Conservation (phyloP, 1,284 basidiomycete species). For the Lignosus rhinocerotis region DNA sequence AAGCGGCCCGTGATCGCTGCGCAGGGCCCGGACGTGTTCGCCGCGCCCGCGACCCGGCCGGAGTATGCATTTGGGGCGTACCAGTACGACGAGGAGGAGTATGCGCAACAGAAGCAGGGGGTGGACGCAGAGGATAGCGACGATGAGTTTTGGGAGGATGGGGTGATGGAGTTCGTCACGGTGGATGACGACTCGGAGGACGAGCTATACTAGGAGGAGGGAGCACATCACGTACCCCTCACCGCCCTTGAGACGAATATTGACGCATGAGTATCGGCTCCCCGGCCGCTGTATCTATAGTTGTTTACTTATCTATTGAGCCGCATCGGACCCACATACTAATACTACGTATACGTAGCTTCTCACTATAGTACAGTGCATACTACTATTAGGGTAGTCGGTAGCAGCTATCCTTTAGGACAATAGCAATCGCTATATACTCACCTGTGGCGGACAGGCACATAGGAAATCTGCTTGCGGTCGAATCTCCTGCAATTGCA, state of each 20-base stretch:
- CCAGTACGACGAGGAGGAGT: not conserved
- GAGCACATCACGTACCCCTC: not conserved
- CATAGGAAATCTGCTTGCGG: too few species aligned
- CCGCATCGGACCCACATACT: too few species aligned
- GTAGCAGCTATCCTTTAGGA: too few species aligned
- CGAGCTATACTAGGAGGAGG: not conserved
- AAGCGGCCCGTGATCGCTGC: conserved; percentile 1
- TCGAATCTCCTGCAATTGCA: too few species aligned
- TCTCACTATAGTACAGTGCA: too few species aligned
- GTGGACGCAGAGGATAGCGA: not conserved
- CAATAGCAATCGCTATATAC: too few species aligned
- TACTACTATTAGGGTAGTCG: too few species aligned
- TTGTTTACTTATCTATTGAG: too few species aligned
- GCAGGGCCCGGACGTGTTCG: not conserved
- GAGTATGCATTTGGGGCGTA: not conserved
- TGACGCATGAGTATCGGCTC: too few species aligned
- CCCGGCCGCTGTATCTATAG: too few species aligned
- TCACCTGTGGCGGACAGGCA: too few species aligned
- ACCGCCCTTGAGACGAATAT: not conserved
- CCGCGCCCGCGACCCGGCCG: not conserved
- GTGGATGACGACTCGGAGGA: conserved; percentile 4
- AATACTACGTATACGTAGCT: too few species aligned
- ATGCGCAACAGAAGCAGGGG: not conserved
- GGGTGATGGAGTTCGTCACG: not conserved
- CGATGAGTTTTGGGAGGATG: not conserved